Conservation (phyloP, 2,329 filamentous ascomycete genomes). For the Fusarium citri region DNA sequence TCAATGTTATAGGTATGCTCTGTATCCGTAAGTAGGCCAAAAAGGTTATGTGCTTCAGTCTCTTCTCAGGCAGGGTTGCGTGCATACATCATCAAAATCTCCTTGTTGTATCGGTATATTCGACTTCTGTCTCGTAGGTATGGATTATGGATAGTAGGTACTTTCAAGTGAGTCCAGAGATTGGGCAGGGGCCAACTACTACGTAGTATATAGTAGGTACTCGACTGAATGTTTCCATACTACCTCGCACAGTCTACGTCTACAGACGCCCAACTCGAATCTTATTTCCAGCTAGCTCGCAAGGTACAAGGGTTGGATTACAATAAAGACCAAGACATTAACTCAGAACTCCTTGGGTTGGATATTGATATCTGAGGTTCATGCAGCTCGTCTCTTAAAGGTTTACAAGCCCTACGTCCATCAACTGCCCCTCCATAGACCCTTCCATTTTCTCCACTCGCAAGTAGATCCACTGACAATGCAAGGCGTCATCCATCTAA, state of each 20-base stretch:
- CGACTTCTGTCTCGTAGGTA: neutral
- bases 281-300: neutral
- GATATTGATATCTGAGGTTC: neutral
- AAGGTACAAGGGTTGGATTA: neutral
- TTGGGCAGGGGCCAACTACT: neutral
- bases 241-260: neutral
- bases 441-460: constrained; percentile 19
- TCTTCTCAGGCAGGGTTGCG: neutral
- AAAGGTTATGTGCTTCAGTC: neutral
- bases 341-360: neutral
- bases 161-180: neutral
- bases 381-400: neutral
- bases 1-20: neutral
- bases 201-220: too few species aligned
- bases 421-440: constrained; percentile 28
- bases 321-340: neutral
- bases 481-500: constrained; percentile 37
- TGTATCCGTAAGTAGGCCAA: neutral
- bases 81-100: neutral
- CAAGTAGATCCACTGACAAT: constrained; percentile 22
- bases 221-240: neutral
- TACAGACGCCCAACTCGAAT: too few species aligned
- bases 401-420: constrained; percentile 12
- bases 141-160: too few species aligned
- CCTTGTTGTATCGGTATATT: neutral